Base-by-base conservation (phyloP, 1,284 basidiomycete species). In the Phellopilus nigrolimitatus region DNA sequence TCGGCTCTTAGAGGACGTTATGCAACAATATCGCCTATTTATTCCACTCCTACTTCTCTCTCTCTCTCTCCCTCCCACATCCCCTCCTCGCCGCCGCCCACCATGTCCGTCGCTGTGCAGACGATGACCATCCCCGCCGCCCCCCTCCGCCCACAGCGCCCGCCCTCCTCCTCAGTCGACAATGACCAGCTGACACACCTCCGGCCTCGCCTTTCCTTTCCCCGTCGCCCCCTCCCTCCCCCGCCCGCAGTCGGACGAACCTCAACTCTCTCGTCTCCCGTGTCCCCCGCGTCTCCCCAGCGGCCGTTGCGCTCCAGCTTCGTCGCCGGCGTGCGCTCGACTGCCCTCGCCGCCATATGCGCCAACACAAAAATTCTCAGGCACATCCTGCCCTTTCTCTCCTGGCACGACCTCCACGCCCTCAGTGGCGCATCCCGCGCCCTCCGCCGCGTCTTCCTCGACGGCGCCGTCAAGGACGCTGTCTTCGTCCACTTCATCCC, bases 401-500 rank as follows among this genome's bases (percentile, higher is more conserved):
- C 69, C 48, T 88, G 82, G 81, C 54, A 61, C 12, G 78, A 83
- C 58, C 72, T 79, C 50, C 71, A 74, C 46, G 66, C 77, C 10
- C 68, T 88, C 38, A 66, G 76, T 41, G 67, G 68, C 53, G 74
- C 78, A 9, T 82, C 74, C 55, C 70, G 68, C 9, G 60, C 68
- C 12, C 68, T 74, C 47, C 70, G 77, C 53, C 60, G 63, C n/a
- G 58, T 81, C 28, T 73, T 85, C 58, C 56, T 59, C 10, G 60
- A 64, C 27, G 64, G 66, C 0, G 63, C 66, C 12, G 63, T 76
- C 53, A 70, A 71, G 56, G 74, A 85, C 60, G 65, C 71, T 54
- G 68, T 88, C 36, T 72, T 89, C 22, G 64, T 75, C 4, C 75
- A 71, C 30, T 84, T 74, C 59, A 72, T 89, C 1, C 79, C 81